Conservation (phyloP, 2,329 filamentous ascomycete genomes). For the Paecilomyces variotii region DNA sequence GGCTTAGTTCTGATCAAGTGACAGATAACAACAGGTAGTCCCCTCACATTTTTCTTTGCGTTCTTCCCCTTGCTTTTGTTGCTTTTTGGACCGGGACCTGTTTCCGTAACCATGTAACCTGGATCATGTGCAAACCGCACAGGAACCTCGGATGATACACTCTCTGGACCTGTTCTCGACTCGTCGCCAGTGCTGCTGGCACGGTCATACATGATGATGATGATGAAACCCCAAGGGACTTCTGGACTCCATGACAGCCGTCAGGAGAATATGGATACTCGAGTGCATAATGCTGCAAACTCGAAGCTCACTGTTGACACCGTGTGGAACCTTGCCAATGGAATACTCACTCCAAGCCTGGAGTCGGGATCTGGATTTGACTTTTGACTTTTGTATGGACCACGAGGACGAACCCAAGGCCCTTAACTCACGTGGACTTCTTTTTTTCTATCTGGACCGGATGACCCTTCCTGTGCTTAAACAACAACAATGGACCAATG, state of each 20-base stretch:
- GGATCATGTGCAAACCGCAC: conserved; percentile 9
- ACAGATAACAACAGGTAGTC: conserved; percentile 34
- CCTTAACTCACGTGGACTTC: neutral
- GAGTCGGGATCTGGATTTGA: conserved; percentile 15
- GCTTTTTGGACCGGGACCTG: conserved; percentile 11
- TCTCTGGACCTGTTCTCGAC: conserved; percentile 5
- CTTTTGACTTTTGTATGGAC: conserved; percentile 4
- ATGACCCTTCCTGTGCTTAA: neutral
- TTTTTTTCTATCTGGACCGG: neutral
- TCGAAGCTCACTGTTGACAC: conserved; percentile 11
- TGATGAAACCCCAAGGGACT: conserved; percentile 18
- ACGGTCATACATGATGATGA: conserved; percentile 11
- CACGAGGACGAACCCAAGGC: neutral
- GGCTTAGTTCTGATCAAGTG: conserved; percentile 19
- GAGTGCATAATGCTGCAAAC: conserved; percentile 36
- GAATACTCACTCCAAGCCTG: conserved; percentile 19
- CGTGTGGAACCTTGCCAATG: conserved; percentile 10
- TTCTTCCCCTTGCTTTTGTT: conserved; percentile 13
- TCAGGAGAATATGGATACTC: conserved; percentile 26
- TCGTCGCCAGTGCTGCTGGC: conserved; percentile 10
- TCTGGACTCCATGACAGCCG: conserved; percentile 21
- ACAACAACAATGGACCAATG: conserved; percentile 2
- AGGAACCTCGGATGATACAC: conserved; percentile 4
- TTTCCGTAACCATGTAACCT: conserved; percentile 10
- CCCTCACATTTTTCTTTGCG: conserved; percentile 22